phyloP scores from a whole-genome alignment of 768 basidiomycete species.

The Lyophyllum semitale region DNA sequence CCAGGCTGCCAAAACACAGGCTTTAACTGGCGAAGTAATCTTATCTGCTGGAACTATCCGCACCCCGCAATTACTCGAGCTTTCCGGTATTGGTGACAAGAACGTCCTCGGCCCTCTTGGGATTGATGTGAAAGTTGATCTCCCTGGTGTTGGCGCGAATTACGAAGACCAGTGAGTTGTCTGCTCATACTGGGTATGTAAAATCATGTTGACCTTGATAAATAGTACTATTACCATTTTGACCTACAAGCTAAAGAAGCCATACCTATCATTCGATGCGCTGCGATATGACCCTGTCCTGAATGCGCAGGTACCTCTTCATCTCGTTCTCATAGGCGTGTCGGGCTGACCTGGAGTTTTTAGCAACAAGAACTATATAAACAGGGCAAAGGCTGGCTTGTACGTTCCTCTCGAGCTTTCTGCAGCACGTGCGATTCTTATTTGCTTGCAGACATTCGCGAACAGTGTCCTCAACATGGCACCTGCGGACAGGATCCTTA shows the following conservation, averaged over 20 bases:
- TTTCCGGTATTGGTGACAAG: constrained; percentile 32
- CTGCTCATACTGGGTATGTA: not conserved
- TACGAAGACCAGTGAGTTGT: constrained; percentile 33
- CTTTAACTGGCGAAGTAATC: constrained; percentile 26
- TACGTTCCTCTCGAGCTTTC: constrained; percentile 11
- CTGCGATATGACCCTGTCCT: constrained; percentile 28
- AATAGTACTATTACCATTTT: constrained; percentile 28
- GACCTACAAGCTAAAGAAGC: constrained; percentile 30
- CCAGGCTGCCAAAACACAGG: constrained; percentile 13
- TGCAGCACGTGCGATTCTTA: not conserved
- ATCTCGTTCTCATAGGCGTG: not conserved
- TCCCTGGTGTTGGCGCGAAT: constrained; percentile 33
- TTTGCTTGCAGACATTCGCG: constrained; percentile 28
- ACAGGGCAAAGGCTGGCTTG: constrained; percentile 28
- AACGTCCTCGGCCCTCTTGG: constrained; percentile 19
- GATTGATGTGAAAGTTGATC: constrained; percentile 30
- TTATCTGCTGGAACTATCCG: constrained; percentile 30
- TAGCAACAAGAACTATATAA: constrained; percentile 31
- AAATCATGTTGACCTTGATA: not conserved
- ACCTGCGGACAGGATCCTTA: constrained; percentile 27
- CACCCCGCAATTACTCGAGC: constrained; percentile 36
- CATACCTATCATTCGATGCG: constrained; percentile 31
- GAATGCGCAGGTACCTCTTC: constrained; percentile 22
- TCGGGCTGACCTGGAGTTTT: not conserved
- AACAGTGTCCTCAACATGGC: constrained; percentile 28